Evolutionary conservation across 352 stramenopile genomes (phyloP), one percentile per base, ranked within the genome.

Genomic region (Phytopythium sindhum): DNA sequence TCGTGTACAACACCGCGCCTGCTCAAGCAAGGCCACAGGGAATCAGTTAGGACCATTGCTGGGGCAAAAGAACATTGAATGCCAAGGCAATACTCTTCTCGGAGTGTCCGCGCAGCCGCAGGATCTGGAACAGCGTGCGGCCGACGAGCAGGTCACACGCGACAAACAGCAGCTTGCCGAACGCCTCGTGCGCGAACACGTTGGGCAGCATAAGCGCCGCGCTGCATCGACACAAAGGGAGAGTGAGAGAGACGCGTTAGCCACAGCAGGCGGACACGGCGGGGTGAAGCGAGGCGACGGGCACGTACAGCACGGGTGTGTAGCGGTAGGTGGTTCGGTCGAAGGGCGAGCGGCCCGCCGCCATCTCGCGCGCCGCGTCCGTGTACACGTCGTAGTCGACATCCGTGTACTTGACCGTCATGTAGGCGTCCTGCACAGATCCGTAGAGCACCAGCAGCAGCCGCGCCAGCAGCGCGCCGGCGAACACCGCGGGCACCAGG

Each of bases 301-400:
- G 50, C 29, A 72, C 81, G 62, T 51, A 96, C 88, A 99, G 73
- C 48, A 99, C 83, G 2, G 98, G 98, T 15, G 97, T 98, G 78
- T 99, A 99, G 61, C 97, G 96, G 83, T 99, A 99, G 8, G 97
- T 99, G 31, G 97, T 97, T 64, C 98, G 89, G 57, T 96, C 86
- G 67, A 99, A 99, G 0, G 97, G 97, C 52, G 90, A 97, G 68
- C 90, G 69, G 41, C 89, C 89, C 14, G 80, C 57, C 23, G 84
- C 79, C 44, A 99, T 77, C 66, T 98, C 87, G 24, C 82, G 72
- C 21, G 97, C 96, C 7, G 96, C 97, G 78, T 99, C 98, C 28
- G 90, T 97, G 80, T 99, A 99, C 24, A 99, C 97, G 51, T 98
- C 84, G 77, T 99, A 99, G 80, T 99, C 98, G 42, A 99, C 93